These are phyloP conservation scores for Setaria viridis DNA, from an alignment of 202 grass and related monocot genomes.

Conservation along the genomic window DNA sequence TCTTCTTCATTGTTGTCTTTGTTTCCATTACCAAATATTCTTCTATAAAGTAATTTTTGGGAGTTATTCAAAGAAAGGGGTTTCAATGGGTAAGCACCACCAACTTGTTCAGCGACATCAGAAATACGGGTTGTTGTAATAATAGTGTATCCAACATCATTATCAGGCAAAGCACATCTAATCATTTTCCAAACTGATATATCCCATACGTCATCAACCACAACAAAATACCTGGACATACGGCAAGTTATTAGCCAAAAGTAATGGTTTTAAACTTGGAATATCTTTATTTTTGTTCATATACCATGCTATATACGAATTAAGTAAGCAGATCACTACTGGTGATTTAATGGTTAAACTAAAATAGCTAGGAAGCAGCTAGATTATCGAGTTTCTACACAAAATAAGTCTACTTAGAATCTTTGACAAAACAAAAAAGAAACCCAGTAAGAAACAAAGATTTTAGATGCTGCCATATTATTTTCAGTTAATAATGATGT, in stretches of 20 bases:
- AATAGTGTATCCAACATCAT: background rate
- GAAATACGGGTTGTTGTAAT: background rate
- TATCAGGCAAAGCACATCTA: background rate
- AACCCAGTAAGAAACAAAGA: background rate
- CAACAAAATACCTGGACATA: background rate
- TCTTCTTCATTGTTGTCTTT: background rate
- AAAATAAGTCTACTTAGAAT: too few species aligned
- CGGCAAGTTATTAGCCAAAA: background rate
- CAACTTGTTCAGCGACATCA: background rate
- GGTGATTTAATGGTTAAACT: too few species aligned
- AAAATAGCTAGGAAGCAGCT: too few species aligned
- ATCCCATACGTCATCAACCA: constrained; percentile 19
- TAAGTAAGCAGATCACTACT: too few species aligned
- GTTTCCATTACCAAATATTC: background rate
- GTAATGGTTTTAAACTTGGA: too few species aligned
- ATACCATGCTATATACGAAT: too few species aligned
- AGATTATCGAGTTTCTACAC: too few species aligned
- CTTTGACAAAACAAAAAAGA: too few species aligned
- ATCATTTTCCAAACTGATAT: background rate
- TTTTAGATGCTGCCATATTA: too few species aligned
- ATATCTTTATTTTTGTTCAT: too few species aligned
- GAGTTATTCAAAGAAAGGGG: background rate
- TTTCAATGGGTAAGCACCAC: background rate
- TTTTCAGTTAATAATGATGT: too few species aligned
- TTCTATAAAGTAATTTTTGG: background rate